Percentiles rank a stretch among this genome's conserved stretches.
These are phyloP conservation scores for Lophium mytilinum DNA, from an alignment of 495 filamentous ascomycete species.

Conservation along the genomic window DNA sequence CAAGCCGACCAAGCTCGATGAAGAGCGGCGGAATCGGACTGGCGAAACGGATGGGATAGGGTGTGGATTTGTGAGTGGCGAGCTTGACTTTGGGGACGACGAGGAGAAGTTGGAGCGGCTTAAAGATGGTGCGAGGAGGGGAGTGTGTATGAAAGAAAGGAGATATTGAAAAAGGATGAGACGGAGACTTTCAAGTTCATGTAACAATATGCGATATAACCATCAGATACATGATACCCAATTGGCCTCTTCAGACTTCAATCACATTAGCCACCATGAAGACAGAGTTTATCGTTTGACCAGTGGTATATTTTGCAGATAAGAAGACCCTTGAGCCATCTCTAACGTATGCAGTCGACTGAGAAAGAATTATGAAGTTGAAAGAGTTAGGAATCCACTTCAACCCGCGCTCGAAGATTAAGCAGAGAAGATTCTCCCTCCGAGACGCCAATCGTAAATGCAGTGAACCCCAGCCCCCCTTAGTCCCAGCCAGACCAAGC, in stretches of 20 bases:
- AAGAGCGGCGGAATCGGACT: background rate
- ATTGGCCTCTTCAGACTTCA: too few species aligned
- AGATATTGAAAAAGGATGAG: background rate
- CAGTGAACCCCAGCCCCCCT: background rate
- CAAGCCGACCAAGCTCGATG: background rate
- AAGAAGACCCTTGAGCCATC: background rate
- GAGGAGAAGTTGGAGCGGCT: slow-evolving; percentile 11
- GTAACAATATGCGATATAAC: too few species aligned
- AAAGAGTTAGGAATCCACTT: background rate
- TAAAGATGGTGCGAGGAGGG: slow-evolving; percentile 16
- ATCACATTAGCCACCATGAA: too few species aligned
- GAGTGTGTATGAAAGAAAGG: slow-evolving; percentile 17
- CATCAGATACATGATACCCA: too few species aligned
- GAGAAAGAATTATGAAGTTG: background rate
- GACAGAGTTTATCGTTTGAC: background rate
- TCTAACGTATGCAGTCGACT: background rate
- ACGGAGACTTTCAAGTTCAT: too few species aligned
- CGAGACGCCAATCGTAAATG: background rate
- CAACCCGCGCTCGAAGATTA: background rate
- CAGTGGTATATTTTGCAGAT: background rate
- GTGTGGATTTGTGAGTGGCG: slow-evolving; percentile 20
- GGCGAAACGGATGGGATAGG: slow-evolving; percentile 12
- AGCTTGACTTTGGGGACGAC: slow-evolving; percentile 15
- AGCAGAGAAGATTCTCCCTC: background rate
- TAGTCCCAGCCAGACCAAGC: background rate